Conservation (phyloP, 345 rosid species). For the Corchorus capsularis region DNA sequence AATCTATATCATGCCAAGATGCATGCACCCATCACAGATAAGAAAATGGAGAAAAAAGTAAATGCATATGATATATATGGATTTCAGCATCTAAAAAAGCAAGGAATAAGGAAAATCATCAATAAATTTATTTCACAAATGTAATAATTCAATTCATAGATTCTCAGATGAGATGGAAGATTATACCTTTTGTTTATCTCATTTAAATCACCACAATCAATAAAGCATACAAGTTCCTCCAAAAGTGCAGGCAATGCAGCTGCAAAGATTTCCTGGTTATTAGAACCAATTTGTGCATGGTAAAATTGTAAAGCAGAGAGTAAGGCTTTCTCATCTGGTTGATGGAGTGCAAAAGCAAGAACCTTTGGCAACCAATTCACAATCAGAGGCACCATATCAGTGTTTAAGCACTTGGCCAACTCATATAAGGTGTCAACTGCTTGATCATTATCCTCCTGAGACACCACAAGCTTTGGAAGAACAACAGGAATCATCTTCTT, state of each 20-base stretch:
- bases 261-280: conserved; percentile 84
- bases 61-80: not conserved
- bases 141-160: not conserved
- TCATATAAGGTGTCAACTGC: conserved; percentile 61
- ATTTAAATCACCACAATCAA: conserved; percentile 65
- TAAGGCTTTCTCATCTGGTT: conserved; percentile 58
- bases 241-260: conserved; percentile 95
- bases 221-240: conserved; percentile 90
- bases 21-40: not conserved
- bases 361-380: conserved; percentile 93
- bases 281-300: conserved; percentile 75
- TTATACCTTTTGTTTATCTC: conserved; percentile 77
- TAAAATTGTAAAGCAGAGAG: conserved; percentile 79
- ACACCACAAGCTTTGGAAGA: conserved; percentile 91
- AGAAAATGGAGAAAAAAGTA: not conserved
- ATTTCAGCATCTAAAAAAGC: not conserved
- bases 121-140: not conserved
- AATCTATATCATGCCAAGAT: not conserved
- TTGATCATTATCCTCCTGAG: conserved; percentile 62
- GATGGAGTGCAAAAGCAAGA: conserved; percentile 89
- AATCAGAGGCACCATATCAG: conserved; percentile 67
- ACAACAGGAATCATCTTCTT: conserved; percentile 78
- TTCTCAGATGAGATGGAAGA: conserved; percentile 4
- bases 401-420: conserved; percentile 72
- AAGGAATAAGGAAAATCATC: not conserved